These are phyloP conservation scores for Echinochloa phyllopogon DNA, from an alignment of 176 grass and related monocot species.

Conservation along the genomic window DNA sequence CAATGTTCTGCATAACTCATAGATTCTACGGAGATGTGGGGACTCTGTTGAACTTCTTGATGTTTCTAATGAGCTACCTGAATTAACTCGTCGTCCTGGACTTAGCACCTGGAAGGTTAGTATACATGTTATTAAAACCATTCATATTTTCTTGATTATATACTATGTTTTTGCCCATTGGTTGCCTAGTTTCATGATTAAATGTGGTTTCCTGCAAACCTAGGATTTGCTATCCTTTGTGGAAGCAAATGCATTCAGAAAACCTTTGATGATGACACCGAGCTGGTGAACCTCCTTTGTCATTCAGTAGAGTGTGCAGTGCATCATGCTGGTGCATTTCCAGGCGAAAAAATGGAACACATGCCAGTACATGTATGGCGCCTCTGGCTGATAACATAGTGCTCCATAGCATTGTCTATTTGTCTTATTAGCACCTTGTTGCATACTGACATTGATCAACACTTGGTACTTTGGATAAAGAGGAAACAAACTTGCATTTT, in stretches of 20 bases:
- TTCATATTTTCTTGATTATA: conserved; percentile 25
- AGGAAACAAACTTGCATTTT: conserved; percentile 2
- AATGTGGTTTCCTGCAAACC: conserved; percentile 3
- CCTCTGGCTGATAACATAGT: neutral
- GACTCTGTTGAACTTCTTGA: conserved; percentile 88
- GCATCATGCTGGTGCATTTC: conserved; percentile 4
- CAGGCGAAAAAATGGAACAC: no score
- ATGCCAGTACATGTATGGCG: neutral
- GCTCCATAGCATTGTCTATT: neutral
- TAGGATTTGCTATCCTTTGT: conserved; percentile 24
- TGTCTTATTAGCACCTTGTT: neutral
- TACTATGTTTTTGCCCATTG: neutral
- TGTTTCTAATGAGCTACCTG: conserved; percentile 82
- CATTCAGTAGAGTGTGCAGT: neutral
- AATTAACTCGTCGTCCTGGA: conserved; percentile 80
- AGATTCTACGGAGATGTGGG: conserved; percentile 89
- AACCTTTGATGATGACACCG: neutral
- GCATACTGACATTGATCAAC: conserved; percentile 7
- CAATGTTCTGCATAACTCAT: conserved; percentile 30
- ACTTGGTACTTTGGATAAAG: conserved; percentile 15
- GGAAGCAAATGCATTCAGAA: neutral
- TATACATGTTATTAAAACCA: conserved; percentile 19
- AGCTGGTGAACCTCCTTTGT: neutral
- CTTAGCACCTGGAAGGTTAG: conserved; percentile 92
- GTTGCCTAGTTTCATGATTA: conserved; percentile 14